Evolutionary conservation across 805 yeast species (phyloP).

Genomic region (Scheffersomyces coipomensis): DNA sequence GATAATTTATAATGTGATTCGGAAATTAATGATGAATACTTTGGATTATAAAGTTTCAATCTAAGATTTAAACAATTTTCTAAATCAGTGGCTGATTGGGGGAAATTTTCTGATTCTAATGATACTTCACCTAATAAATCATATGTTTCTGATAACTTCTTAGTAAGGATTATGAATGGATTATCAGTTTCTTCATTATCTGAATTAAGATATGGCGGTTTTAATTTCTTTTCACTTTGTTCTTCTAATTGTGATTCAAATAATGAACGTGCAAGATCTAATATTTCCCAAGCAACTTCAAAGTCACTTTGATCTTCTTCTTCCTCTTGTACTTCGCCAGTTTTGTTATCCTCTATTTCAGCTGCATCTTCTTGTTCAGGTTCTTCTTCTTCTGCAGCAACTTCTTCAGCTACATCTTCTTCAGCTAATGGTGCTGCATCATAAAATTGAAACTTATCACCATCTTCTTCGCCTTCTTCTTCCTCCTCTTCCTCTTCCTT

Average conservation of each 20-base stretch:
- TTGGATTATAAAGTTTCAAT: conserved; percentile 46
- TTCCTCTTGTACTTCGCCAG: conserved; percentile 12
- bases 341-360: conserved; percentile 15
- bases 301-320: conserved; percentile 64
- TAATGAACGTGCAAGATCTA: conserved; percentile 73
- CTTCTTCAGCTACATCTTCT: conserved; percentile 16
- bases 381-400: conserved; percentile 13
- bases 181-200: conserved; percentile 30
- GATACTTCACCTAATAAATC: conserved; percentile 88
- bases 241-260: conserved; percentile 41
- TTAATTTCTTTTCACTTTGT: conserved; percentile 8
- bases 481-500: conserved; percentile 21
- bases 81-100: conserved; percentile 74
- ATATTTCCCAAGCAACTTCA: conserved; percentile 84
- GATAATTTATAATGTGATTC: conserved; percentile 83
- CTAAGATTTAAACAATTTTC: conserved; percentile 55
- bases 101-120: conserved; percentile 83
- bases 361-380: conserved; percentile 52
- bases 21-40: conserved; percentile 57
- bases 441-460: conserved; percentile 26
- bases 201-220: conserved; percentile 27
- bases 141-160: conserved; percentile 69
- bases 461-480: conserved; percentile 19
- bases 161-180: conserved; percentile 34
- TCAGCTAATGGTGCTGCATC: conserved; percentile 24